Evolutionary conservation across 1,284 basidiomycete species (phyloP), one percentile per base, ranked within the genome.

Genomic region (Irpex sp.): DNA sequence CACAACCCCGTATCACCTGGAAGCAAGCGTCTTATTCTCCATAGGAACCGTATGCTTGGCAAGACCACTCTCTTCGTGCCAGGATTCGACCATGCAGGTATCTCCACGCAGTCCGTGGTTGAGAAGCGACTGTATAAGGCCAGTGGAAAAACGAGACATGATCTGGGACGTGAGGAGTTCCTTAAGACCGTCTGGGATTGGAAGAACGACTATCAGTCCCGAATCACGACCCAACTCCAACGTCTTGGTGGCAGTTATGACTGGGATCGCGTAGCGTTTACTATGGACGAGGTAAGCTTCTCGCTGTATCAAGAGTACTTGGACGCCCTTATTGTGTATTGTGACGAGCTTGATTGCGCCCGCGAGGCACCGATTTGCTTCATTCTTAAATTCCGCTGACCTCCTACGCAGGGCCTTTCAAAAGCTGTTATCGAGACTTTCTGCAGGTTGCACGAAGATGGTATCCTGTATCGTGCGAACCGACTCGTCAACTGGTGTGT

Each of bases 401-500:
- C 13, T 35, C 4, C 50, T 3, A 6, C 17, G 5, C 56, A 95
- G 89, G 80, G 80, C 62, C 83, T 93, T 26, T 93, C 90, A 59
- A 91, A 87, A 77, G 95, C 96, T 47, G 97, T 99, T 54, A 82
- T 88, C 46, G 96, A 99, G 75, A 93, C 87, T 8, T 99, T 99
- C 78, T 96, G 94, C 76, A 83, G 85, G 50, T 78, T 99, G 50
- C 91, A 96, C 72, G 96, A 99, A 74, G 94, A 96, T 59, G 96
- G 97, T 5, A 86, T 95, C 70, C 78, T 99, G 63, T 99, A 99
- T 78, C 92, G 97, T 47, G 96, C 95, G 17, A 99, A 98, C 76
- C 89, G 97, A 43, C 86, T 99, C 58, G 97, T 99, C 68, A 98
- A 99, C 76, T 99, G 97, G 97, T 99, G 97, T 82, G 93, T 95